Evolutionary conservation across 306 rosid species (phyloP).

Genomic region (Phaseolus lunatus): DNA sequence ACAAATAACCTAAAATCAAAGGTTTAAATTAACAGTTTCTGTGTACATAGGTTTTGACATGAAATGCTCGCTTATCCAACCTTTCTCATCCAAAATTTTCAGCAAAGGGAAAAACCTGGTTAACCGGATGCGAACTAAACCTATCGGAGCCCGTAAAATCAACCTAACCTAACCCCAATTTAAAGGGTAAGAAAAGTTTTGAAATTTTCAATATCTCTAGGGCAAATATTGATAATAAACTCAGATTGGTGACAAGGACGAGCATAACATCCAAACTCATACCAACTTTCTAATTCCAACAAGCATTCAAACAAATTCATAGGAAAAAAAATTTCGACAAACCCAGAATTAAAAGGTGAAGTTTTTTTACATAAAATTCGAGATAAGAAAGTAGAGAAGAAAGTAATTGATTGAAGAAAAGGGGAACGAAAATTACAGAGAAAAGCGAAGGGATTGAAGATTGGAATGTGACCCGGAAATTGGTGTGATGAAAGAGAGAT

Average conservation of each 20-base stretch:
- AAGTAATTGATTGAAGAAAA: background rate
- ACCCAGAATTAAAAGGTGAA: background rate
- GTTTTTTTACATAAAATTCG: background rate
- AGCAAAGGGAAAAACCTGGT: slow-evolving; percentile 13
- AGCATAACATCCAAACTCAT: slow-evolving; percentile 1
- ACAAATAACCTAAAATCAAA: background rate
- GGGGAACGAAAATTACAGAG: background rate
- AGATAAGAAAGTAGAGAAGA: background rate
- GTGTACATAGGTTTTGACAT: background rate
- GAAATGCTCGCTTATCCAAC: background rate
- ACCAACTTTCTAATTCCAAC: background rate
- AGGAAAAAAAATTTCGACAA: background rate
- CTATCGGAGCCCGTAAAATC: background rate
- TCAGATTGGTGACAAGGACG: background rate
- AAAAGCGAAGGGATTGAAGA: background rate
- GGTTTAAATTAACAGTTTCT: background rate
- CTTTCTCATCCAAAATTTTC: background rate
- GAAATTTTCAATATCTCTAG: background rate
- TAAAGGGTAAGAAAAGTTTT: background rate
- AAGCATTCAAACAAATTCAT: background rate
- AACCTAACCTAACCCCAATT: slow-evolving; percentile 10
- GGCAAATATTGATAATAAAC: slow-evolving; percentile 23
- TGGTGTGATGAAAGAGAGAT: background rate
- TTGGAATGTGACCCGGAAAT: background rate
- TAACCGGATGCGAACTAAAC: background rate